These are phyloP conservation scores for Aethionema arabicum DNA, from an alignment of 345 rosid genomes.

Conservation along the genomic window DNA sequence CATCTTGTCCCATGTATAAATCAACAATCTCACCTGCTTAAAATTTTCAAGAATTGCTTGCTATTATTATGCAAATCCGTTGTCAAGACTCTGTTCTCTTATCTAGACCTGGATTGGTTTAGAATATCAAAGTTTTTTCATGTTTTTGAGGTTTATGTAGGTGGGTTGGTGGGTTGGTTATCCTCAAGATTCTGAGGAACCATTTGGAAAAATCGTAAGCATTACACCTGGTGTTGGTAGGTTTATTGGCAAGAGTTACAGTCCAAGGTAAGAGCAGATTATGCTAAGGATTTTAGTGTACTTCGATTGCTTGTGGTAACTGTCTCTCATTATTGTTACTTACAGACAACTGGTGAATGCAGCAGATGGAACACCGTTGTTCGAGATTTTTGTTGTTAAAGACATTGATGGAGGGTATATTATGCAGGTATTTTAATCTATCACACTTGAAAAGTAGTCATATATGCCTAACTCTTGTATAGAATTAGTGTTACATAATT, in stretches of 20 bases:
- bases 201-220: conserved; percentile 77
- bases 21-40: background rate
- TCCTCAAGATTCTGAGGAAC: conserved; percentile 75
- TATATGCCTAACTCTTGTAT: background rate
- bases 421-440: conserved; percentile 63
- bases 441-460: conserved; percentile 4
- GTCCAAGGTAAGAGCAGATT: conserved; percentile 61
- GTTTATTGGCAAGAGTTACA: conserved; percentile 85
- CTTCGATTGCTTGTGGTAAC: conserved; percentile 2
- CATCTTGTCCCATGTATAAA: background rate
- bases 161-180: conserved; percentile 99
- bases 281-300: background rate
- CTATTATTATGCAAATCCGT: background rate
- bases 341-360: conserved; percentile 82
- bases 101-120: conserved; percentile 3
- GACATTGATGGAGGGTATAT: conserved; percentile 57
- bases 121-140: conserved; percentile 9
- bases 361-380: conserved; percentile 86
- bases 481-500: conserved; percentile 1
- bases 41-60: background rate
- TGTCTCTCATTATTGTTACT: conserved; percentile 30
- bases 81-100: conserved; percentile 16
- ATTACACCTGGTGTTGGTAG: conserved; percentile 87
- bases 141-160: conserved; percentile 44
- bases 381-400: conserved; percentile 89